phyloP scores from a whole-genome alignment of 176 grass and related monocot species.

The Alloteropsis semialata region DNA sequence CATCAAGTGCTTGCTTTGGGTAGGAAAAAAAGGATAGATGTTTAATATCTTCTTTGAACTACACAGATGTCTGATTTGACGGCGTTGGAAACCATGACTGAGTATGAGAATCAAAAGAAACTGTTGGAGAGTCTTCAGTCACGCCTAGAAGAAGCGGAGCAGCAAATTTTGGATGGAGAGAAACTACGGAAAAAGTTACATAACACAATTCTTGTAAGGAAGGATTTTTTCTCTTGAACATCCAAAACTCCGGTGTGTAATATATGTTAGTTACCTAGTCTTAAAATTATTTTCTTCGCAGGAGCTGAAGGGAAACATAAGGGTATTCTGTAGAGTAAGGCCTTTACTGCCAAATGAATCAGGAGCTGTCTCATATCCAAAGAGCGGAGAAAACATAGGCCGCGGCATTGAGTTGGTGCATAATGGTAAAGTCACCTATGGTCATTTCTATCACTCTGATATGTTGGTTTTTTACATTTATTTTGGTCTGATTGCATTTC shows the following conservation, averaged over 20 bases:
- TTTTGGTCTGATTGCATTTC: neutral
- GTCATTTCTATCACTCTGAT: neutral
- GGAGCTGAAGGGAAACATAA: slow-evolving; percentile 96
- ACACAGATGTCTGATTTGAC: slow-evolving; percentile 63
- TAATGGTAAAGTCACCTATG: slow-evolving; percentile 40
- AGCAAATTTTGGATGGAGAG: slow-evolving; percentile 72
- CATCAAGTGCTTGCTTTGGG: neutral
- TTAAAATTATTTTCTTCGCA: slow-evolving; percentile 20
- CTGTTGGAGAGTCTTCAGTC: slow-evolving; percentile 45
- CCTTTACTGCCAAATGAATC: slow-evolving; percentile 58
- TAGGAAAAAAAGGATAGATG: neutral
- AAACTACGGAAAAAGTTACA: slow-evolving; percentile 73
- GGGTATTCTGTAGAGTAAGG: slow-evolving; percentile 87
- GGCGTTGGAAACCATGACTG: slow-evolving; percentile 39
- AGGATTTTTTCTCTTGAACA: neutral
- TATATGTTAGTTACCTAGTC: neutral
- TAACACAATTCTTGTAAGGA: slow-evolving; percentile 73
- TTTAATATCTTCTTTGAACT: neutral
- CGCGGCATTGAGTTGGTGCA: slow-evolving; percentile 74
- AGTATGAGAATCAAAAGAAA: slow-evolving; percentile 65
- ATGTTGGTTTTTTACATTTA: neutral
- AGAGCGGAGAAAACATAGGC: slow-evolving; percentile 55
- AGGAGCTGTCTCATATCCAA: slow-evolving; percentile 69
- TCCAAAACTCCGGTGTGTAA: neutral
- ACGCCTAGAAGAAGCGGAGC: slow-evolving; percentile 65